Percentiles rank a stretch among this genome's conserved stretches.
Conservation (phyloP, 2,329 filamentous ascomycete genomes). For the Botrytis tulipae region DNA sequence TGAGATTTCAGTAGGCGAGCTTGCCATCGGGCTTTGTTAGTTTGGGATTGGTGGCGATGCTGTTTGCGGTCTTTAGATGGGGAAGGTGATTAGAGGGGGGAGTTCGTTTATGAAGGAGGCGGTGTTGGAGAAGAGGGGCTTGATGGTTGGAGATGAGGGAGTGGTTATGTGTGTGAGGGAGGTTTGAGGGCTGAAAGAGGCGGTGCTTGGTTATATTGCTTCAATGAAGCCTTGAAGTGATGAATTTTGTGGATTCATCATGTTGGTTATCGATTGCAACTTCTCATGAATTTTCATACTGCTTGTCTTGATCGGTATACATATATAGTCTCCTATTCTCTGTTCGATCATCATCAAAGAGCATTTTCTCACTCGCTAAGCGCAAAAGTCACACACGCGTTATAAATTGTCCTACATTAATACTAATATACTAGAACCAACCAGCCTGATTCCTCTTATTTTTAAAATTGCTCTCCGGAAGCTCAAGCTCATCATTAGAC, state of each 20-base stretch:
- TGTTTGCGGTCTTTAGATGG: slow-evolving; percentile 43
- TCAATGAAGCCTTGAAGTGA: too few species aligned
- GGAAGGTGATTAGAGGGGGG: slow-evolving; percentile 20
- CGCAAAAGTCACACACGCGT: not conserved
- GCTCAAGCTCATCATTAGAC: not conserved
- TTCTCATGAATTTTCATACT: not conserved
- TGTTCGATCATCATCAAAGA: not conserved
- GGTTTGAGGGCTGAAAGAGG: not conserved
- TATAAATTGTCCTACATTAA: not conserved
- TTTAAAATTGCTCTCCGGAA: not conserved
- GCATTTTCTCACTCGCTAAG: not conserved
- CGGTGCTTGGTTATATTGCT: not conserved
- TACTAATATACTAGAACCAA: not conserved
- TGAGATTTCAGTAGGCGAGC: slow-evolving; percentile 51
- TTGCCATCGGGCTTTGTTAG: slow-evolving; percentile 48
- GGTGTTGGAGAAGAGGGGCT: not conserved
- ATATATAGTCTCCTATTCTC: not conserved
- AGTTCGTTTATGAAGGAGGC: not conserved
- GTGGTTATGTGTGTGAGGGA: not conserved
- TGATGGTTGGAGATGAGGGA: too few species aligned
- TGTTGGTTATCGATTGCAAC: not conserved
- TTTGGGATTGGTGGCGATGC: slow-evolving; percentile 45
- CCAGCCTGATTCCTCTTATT: not conserved
- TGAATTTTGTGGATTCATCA: not conserved
- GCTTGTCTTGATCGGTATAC: not conserved